phyloP scores from a whole-genome alignment of 768 basidiomycete genomes.

The Nevesoporus exiguus region DNA sequence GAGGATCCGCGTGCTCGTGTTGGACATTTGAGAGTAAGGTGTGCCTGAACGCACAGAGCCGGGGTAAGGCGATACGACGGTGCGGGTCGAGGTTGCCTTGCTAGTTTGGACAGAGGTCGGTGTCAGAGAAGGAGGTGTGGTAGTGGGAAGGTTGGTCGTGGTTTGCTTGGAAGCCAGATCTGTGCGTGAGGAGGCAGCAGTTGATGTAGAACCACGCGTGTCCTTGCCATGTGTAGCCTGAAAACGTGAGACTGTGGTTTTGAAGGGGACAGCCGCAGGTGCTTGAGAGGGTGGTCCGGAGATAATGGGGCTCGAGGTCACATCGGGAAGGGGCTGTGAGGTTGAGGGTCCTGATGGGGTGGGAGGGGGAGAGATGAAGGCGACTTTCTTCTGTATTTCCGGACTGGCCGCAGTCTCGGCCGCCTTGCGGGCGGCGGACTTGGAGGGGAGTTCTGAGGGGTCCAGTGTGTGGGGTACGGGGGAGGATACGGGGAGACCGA shows the following conservation, averaged over 20 bases:
- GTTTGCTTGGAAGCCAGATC: constrained; percentile 49
- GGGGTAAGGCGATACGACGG: constrained; percentile 60
- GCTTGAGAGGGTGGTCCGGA: constrained; percentile 31
- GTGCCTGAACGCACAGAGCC: constrained; percentile 75
- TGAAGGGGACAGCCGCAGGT: constrained; percentile 37
- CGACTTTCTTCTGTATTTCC: constrained; percentile 80
- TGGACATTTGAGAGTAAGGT: constrained; percentile 78
- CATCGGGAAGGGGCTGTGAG: constrained; percentile 52
- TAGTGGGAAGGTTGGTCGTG: constrained; percentile 34
- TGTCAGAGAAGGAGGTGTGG: constrained; percentile 54
- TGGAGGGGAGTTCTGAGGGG: constrained; percentile 22
- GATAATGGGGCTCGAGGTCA: constrained; percentile 35
- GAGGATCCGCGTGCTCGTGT: constrained; percentile 67
- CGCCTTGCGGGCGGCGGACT: constrained; percentile 36
- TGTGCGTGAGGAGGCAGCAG: constrained; percentile 59
- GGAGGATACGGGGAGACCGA: constrained; percentile 36
- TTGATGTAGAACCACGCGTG: constrained; percentile 59
- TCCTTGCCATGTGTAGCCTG: constrained; percentile 72
- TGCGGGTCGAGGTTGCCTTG: constrained; percentile 58
- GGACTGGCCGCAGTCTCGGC: constrained; percentile 30
- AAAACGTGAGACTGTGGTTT: constrained; percentile 74
- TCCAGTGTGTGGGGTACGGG: constrained; percentile 25
- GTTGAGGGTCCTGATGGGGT: constrained; percentile 50
- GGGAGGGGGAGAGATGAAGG: constrained; percentile 79
- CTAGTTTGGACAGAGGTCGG: constrained; percentile 54